Percentiles rank a stretch among this genome's conserved stretches.
Conservation (phyloP, 2,329 filamentous ascomycete genomes). For the Drechslerella stenobrocha region DNA sequence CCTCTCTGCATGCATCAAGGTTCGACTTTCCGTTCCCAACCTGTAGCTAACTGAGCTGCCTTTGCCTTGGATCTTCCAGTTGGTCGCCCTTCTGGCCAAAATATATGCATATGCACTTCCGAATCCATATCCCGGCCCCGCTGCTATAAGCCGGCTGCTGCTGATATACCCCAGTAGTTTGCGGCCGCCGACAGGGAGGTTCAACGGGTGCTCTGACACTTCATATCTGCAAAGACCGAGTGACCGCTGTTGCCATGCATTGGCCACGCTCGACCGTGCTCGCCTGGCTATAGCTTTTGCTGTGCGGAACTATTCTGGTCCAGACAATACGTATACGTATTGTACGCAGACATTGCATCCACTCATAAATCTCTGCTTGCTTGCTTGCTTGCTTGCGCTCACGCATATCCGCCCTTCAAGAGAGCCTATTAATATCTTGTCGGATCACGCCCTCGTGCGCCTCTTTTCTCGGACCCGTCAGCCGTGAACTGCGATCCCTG, state of each 20-base stretch:
- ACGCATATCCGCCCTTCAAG: slow-evolving; percentile 21
- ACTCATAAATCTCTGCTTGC: too few species aligned
- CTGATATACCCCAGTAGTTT: slow-evolving; percentile 5
- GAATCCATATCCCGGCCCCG: slow-evolving; percentile 16
- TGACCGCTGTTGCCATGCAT: too few species aligned
- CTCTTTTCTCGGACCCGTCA: slow-evolving; percentile 48
- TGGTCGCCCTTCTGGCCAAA: background rate
- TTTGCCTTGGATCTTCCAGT: background rate
- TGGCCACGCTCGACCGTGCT: slow-evolving; percentile 26
- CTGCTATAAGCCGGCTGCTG: slow-evolving; percentile 22
- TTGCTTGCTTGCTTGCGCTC: too few species aligned
- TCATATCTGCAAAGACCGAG: slow-evolving; percentile 21
- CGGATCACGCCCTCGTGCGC: slow-evolving; percentile 49
- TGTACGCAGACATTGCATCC: background rate
- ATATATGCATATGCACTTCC: slow-evolving; percentile 6
- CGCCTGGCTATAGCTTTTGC: slow-evolving; percentile 19
- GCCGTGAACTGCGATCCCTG: slow-evolving; percentile 48
- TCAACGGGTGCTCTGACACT: slow-evolving; percentile 45
- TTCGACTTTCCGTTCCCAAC: background rate
- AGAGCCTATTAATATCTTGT: slow-evolving; percentile 47
- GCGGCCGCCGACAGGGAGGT: slow-evolving; percentile 23
- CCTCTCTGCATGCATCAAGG: slow-evolving; percentile 2
- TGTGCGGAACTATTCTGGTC: slow-evolving; percentile 33
- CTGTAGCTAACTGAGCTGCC: slow-evolving; percentile 2
- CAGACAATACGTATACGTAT: slow-evolving; percentile 15